Percentiles rank a stretch among this genome's conserved stretches.
phyloP scores from a whole-genome alignment of 495 filamentous ascomycete genomes.

The Achaetomiella virescens region DNA sequence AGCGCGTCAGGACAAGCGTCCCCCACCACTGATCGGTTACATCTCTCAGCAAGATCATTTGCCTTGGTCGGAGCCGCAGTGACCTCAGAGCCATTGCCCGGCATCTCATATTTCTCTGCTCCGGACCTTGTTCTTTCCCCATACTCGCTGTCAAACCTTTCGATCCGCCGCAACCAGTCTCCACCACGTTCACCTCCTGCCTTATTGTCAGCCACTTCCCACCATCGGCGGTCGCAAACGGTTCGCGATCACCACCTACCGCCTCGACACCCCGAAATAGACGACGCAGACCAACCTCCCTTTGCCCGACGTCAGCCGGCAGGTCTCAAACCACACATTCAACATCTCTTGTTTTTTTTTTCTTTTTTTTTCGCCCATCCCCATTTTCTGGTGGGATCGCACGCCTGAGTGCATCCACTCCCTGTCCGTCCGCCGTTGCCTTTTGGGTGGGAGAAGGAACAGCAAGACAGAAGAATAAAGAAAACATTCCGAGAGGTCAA shows the following conservation, averaged over 20 bases:
- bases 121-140: not conserved
- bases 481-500: slow-evolving; percentile 14
- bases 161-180: slow-evolving; percentile 1
- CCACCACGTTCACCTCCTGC: not conserved
- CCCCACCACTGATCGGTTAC: slow-evolving; percentile 12
- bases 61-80: slow-evolving; percentile 28
- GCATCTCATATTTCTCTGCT: slow-evolving; percentile 10
- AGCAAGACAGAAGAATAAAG: not conserved
- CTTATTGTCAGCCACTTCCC: not conserved
- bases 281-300: no score
- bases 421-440: not conserved
- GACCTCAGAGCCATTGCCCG: slow-evolving; percentile 19
- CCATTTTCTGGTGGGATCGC: not conserved
- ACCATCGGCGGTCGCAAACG: not conserved
- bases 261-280: no score
- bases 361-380: not conserved
- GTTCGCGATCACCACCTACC: not conserved
- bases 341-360: not conserved
- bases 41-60: slow-evolving; percentile 10
- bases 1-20: not conserved
- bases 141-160: slow-evolving; percentile 4
- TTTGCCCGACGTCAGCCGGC: not conserved
- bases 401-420: not conserved
- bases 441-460: not conserved
- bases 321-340: no score